phyloP scores from a whole-genome alignment of 2,329 filamentous ascomycete species.

The Microdochium bolleyi region DNA sequence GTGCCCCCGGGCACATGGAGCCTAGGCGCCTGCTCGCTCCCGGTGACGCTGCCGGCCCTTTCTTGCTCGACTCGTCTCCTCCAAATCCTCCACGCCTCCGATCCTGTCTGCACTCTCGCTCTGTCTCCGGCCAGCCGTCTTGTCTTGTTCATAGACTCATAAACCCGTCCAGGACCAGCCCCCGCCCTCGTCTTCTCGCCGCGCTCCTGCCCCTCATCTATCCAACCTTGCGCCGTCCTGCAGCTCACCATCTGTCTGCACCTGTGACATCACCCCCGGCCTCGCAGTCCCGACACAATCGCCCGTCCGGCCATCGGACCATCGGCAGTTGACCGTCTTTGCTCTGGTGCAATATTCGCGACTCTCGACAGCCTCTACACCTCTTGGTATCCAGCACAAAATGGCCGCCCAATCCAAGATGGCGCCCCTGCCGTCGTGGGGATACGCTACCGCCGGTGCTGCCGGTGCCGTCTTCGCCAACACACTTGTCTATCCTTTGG shows the following conservation, averaged over 20 bases:
- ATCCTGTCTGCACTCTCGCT: too few relatives aligned
- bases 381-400: constrained; percentile 1
- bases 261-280: not conserved
- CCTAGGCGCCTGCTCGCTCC: not conserved
- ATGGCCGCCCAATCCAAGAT: constrained; percentile 58
- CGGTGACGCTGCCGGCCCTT: not conserved
- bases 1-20: not conserved
- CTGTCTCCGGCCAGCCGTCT: too few relatives aligned
- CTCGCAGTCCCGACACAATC: not conserved
- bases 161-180: not conserved
- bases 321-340: not conserved
- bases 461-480: constrained; percentile 92
- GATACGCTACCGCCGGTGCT: constrained; percentile 83
- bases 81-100: too few relatives aligned
- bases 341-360: not conserved
- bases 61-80: not conserved
- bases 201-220: not conserved
- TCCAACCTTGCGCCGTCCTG: not conserved
- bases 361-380: too few relatives aligned
- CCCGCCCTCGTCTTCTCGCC: not conserved
- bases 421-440: constrained; percentile 77
- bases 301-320: not conserved
- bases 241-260: not conserved
- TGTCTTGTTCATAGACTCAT: not conserved
- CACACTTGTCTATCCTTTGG: constrained; percentile 88